phyloP scores from a whole-genome alignment of 2,329 filamentous ascomycete genomes.

The Penicillium sclerotiorum region DNA sequence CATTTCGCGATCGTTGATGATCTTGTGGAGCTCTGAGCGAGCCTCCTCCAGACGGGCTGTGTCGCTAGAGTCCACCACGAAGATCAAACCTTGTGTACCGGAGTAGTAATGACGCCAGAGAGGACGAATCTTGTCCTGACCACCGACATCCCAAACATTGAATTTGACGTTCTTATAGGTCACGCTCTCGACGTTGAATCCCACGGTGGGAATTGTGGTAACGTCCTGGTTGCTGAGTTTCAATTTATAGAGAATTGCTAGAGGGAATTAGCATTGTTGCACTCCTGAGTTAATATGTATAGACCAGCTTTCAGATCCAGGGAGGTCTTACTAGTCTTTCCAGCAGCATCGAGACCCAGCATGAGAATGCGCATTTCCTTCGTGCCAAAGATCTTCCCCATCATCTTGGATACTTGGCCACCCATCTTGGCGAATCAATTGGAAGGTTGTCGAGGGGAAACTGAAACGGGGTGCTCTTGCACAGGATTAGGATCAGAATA shows the following conservation, averaged over 20 bases:
- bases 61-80: constrained; percentile 96
- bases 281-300: too few relatives aligned
- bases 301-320: too few relatives aligned
- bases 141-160: constrained; percentile 98
- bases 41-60: constrained; percentile 90
- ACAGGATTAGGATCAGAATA: too few relatives aligned
- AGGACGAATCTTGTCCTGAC: constrained; percentile 97
- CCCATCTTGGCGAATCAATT: constrained; percentile 67
- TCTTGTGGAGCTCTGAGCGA: constrained; percentile 88
- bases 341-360: constrained; percentile 95
- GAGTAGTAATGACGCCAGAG: constrained; percentile 98
- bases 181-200: constrained; percentile 98
- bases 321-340: constrained; percentile 75
- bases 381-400: constrained; percentile 98
- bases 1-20: constrained; percentile 97
- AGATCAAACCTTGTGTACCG: constrained; percentile 95
- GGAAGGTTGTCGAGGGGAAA: not conserved
- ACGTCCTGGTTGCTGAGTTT: constrained; percentile 93
- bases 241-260: constrained; percentile 93
- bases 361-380: constrained; percentile 99
- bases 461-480: constrained; percentile 1
- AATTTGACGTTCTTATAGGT: constrained; percentile 99
- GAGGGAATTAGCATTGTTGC: constrained; percentile 7
- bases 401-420: constrained; percentile 89
- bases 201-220: constrained; percentile 96